Evolutionary conservation across 345 rosid genomes (phyloP), one percentile per base, ranked within the genome.

Genomic region (Clarkia xantiana): DNA sequence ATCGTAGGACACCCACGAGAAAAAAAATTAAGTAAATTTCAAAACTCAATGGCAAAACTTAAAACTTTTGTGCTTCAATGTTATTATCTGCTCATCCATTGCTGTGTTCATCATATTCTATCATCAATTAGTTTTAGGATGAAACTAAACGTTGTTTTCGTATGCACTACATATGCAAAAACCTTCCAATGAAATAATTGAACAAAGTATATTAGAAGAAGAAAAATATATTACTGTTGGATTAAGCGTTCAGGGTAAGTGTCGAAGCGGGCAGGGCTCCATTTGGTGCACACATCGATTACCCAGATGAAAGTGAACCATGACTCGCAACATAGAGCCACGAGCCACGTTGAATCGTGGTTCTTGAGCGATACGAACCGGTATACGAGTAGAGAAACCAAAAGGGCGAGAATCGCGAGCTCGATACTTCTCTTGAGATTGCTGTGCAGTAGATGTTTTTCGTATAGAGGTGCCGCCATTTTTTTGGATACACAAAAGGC

Each of bases 241-340:
- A 63, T 44, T 17, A 79, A 71, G 45, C 70, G 75, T 34, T 78
- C 51, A 1, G 78, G 79, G 59, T 69, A 67, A 0, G 91, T 56
- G 54, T 61, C 70, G 63, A 60, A 52, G 0, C 51, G 40, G 15
- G 72, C 69, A 38, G 75, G 94, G 54, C 47, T 80, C 93, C 97
- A 84, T 70, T 78, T 81, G 48, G 9, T 16, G 70, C 7, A 58
- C 34, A 72, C 45, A 18, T 54, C 17, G 64, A 81, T 59, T 20
- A 65, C 1, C 94, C 88, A 88, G 11, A 54, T 2, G 58, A 76
- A 71, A 12, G 79, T 58, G 67, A 88, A 84, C 47, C 55, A 74
- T 4, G 75, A 62, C 64, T 88, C 94, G 51, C 94, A 88, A 0
- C 70, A 18, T 42, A 88, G 59, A 39, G 84, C 93, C 13, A 82